These are phyloP conservation scores for Colletotrichum cordylinicola DNA, from an alignment of 2,329 filamentous ascomycete species.

Conservation along the genomic window DNA sequence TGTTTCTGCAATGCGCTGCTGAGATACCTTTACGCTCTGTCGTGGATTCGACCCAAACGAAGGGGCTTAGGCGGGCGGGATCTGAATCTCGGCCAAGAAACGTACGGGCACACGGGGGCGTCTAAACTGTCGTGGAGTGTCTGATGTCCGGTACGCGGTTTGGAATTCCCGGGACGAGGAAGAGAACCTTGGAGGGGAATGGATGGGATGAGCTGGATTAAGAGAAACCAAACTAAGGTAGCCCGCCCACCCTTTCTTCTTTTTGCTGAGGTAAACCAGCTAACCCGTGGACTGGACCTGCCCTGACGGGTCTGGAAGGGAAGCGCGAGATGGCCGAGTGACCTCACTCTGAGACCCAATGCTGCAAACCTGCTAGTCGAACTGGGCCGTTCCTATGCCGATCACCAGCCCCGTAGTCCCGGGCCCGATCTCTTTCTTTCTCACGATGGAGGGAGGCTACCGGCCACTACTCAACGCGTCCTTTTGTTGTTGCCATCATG, in stretches of 20 bases:
- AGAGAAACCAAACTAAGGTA: neutral
- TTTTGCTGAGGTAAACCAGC: neutral
- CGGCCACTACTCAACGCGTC: neutral
- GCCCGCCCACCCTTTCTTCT: neutral
- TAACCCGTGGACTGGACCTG: neutral
- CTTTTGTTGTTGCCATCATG: neutral
- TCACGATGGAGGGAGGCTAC: neutral
- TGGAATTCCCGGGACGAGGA: neutral
- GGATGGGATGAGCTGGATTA: neutral
- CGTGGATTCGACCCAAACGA: neutral
- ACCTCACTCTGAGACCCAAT: constrained; percentile 16
- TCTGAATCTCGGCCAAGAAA: constrained; percentile 6
- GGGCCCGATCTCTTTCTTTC: neutral
- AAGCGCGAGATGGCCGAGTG: neutral
- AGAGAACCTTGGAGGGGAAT: neutral
- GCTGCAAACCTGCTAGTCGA: constrained; percentile 6
- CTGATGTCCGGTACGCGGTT: neutral
- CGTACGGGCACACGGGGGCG: neutral
- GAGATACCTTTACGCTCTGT: neutral
- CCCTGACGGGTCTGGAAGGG: neutral
- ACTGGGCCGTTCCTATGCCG: constrained; percentile 2
- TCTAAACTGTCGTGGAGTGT: neutral
- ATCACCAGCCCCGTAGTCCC: constrained; percentile 6
- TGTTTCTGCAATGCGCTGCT: neutral
- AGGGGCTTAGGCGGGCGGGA: neutral